Evolutionary conservation across 768 basidiomycete genomes (phyloP).

Genomic region (Tylopilus sp.): DNA sequence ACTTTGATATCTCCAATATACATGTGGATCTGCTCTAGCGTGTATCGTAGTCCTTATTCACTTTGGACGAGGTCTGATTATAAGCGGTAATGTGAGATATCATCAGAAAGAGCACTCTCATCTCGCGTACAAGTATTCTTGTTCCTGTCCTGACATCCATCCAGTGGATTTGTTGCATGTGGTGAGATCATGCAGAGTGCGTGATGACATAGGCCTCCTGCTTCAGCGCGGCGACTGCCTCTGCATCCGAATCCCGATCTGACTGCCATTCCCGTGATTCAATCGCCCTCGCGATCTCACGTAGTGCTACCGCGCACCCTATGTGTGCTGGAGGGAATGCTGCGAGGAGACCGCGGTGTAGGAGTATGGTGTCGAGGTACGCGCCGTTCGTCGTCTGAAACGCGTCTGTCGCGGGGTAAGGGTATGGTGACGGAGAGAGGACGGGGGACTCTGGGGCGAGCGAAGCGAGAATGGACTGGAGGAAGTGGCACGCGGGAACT

Average conservation of each 20-base stretch:
- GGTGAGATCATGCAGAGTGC: slow-evolving; percentile 14
- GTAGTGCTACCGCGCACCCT: slow-evolving; percentile 62
- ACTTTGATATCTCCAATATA: not conserved
- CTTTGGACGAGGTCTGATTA: not conserved
- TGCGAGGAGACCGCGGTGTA: slow-evolving; percentile 66
- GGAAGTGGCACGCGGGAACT: slow-evolving; percentile 56
- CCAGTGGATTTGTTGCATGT: slow-evolving; percentile 4
- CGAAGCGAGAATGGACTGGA: slow-evolving; percentile 56
- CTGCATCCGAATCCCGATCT: slow-evolving; percentile 65
- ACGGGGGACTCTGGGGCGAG: slow-evolving; percentile 41
- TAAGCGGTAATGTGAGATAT: too few species aligned
- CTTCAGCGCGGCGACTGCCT: slow-evolving; percentile 65
- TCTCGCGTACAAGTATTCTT: too few species aligned
- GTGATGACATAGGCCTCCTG: slow-evolving; percentile 65
- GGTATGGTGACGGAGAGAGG: slow-evolving; percentile 32
- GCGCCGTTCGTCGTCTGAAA: slow-evolving; percentile 63
- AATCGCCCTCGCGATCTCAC: slow-evolving; percentile 60
- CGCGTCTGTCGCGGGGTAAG: slow-evolving; percentile 27
- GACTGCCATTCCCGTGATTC: slow-evolving; percentile 67
- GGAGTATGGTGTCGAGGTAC: slow-evolving; percentile 76
- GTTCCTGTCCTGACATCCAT: not conserved
- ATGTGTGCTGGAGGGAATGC: slow-evolving; percentile 61
- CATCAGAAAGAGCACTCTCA: too few species aligned
- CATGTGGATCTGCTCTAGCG: slow-evolving; percentile 2
- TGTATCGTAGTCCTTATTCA: slow-evolving; percentile 11